phyloP scores from a whole-genome alignment of 75 land plant genomes.

The Pinus tabuliformis region DNA sequence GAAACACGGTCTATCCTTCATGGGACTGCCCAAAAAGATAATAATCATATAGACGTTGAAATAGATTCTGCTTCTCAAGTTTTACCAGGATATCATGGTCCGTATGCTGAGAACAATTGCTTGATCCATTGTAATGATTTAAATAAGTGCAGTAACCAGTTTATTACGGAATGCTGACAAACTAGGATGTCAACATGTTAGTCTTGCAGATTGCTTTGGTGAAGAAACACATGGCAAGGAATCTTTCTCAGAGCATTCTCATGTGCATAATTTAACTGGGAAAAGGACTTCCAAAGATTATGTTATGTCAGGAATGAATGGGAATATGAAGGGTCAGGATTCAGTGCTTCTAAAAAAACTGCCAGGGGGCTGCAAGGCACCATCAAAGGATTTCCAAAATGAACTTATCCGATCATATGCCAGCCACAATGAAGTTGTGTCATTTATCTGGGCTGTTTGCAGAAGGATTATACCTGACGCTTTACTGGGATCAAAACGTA shows the following conservation, averaged over 20 bases:
- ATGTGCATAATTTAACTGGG: background rate
- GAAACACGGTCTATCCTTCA: too few relatives aligned
- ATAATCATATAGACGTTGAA: too few relatives aligned
- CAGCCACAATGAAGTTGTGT: constrained; percentile 61
- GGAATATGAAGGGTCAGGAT: background rate
- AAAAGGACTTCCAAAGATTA: background rate
- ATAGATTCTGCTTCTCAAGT: too few relatives aligned
- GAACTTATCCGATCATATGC: constrained; percentile 12
- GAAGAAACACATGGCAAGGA: background rate
- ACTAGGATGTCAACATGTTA: too few relatives aligned
- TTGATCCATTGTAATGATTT: too few relatives aligned
- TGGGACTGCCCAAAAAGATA: too few relatives aligned
- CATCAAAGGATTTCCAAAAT: background rate
- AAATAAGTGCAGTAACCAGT: too few relatives aligned
- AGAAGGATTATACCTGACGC: constrained; percentile 67
- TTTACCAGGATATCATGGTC: too few relatives aligned
- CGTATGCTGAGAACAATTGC: too few relatives aligned
- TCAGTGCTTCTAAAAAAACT: background rate
- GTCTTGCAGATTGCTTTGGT: background rate
- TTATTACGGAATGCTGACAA: too few relatives aligned
- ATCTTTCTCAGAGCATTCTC: background rate
- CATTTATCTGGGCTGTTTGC: constrained; percentile 81
- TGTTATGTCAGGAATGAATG: background rate
- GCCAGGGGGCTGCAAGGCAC: background rate
- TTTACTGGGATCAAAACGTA: constrained; percentile 60